Percentiles rank a stretch among this genome's conserved stretches.
Conservation (phyloP, 257 asterid species). For the Lycium ferocissimum region DNA sequence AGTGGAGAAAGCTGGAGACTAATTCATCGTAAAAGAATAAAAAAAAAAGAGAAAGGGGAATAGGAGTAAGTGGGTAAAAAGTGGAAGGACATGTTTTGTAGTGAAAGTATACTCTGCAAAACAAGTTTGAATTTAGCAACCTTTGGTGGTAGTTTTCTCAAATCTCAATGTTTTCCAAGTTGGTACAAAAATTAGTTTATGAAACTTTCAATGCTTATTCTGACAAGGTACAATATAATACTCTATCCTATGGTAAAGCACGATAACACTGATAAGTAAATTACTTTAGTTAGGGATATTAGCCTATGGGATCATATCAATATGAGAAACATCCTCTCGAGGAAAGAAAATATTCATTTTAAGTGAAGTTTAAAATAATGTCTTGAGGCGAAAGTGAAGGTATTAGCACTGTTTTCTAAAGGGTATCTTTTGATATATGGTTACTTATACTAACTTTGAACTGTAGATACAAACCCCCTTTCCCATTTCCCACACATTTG, state of each 20-base stretch:
- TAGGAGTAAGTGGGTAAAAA: background rate
- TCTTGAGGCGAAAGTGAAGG: slow-evolving; percentile 44
- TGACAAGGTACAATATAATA: slow-evolving; percentile 40
- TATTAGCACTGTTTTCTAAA: slow-evolving; percentile 41
- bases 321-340: slow-evolving; percentile 29
- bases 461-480: slow-evolving; percentile 25
- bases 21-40: background rate
- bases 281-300: background rate
- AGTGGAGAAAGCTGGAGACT: background rate
- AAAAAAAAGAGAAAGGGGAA: background rate
- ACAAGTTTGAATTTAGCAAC: slow-evolving; percentile 27
- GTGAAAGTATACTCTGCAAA: slow-evolving; percentile 23
- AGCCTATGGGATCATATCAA: slow-evolving; percentile 17
- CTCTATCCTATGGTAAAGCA: slow-evolving; percentile 13
- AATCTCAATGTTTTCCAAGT: slow-evolving; percentile 20
- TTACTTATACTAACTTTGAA: slow-evolving; percentile 26
- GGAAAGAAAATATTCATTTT: slow-evolving; percentile 2
- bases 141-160: background rate
- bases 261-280: background rate
- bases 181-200: background rate
- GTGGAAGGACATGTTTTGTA: slow-evolving; percentile 20
- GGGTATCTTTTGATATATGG: slow-evolving; percentile 35
- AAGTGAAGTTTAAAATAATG: slow-evolving; percentile 31
- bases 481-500: slow-evolving; percentile 27
- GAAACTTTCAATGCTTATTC: slow-evolving; percentile 51